phyloP scores from a whole-genome alignment of 2,329 filamentous ascomycete species.

The Rasamsonia emersonii region DNA sequence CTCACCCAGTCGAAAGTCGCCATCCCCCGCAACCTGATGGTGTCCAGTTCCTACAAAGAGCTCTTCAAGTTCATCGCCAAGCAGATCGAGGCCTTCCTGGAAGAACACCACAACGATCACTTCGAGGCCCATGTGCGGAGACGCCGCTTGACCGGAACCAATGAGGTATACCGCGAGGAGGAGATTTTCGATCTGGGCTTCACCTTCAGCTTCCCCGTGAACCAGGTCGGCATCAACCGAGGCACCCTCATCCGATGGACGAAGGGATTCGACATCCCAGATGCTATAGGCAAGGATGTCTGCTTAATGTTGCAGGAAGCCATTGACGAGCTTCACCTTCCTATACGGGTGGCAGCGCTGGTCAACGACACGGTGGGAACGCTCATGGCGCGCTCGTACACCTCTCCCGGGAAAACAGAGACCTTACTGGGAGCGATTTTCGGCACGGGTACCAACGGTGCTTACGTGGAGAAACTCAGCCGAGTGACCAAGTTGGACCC shows the following conservation, averaged over 20 bases:
- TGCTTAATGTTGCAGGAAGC: constrained; percentile 82
- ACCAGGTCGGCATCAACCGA: constrained; percentile 91
- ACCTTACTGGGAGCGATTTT: constrained; percentile 95
- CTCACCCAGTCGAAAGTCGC: constrained; percentile 87
- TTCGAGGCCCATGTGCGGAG: constrained; percentile 64
- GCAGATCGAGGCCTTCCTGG: constrained; percentile 83
- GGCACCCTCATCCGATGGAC: constrained; percentile 94
- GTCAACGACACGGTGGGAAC: constrained; percentile 98
- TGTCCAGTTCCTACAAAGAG: constrained; percentile 73
- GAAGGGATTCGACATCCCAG: constrained; percentile 96
- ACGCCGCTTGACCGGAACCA: constrained; percentile 52
- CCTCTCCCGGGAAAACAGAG: constrained; percentile 74
- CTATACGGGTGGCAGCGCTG: constrained; percentile 87
- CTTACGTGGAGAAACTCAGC: constrained; percentile 85
- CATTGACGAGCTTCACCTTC: constrained; percentile 76
- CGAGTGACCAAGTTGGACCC: constrained; percentile 69
- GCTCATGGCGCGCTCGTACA: constrained; percentile 94
- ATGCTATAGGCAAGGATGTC: constrained; percentile 88
- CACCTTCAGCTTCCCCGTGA: constrained; percentile 95
- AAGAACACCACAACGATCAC: constrained; percentile 78
- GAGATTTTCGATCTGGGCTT: constrained; percentile 92
- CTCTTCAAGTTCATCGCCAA: constrained; percentile 89
- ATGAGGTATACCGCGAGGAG: constrained; percentile 57
- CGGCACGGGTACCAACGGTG: constrained; percentile 93
- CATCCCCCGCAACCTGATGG: constrained; percentile 85